These are phyloP conservation scores for Dactylis glomerata DNA, from an alignment of 176 grass and related monocot species.

Conservation along the genomic window DNA sequence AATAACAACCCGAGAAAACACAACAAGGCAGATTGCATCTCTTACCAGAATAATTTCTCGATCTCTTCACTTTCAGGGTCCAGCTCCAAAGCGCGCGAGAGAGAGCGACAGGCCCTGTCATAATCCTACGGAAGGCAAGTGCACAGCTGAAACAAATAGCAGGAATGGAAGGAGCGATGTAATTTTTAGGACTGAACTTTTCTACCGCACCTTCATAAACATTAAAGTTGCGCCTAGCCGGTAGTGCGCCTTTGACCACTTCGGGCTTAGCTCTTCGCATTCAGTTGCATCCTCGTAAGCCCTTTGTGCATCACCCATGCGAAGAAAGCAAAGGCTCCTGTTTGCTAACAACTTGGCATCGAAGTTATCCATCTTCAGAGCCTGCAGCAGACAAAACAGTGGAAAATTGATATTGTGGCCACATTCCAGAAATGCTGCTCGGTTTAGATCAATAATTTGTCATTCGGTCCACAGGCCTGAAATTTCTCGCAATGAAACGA, in stretches of 20 bases:
- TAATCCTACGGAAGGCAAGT: background rate
- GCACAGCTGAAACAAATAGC: background rate
- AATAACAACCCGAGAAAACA: background rate
- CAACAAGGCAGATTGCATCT: background rate
- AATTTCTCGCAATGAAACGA: background rate
- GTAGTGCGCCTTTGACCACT: constrained; percentile 44
- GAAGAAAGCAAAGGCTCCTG: constrained; percentile 52
- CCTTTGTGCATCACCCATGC: constrained; percentile 33
- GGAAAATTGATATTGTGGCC: background rate
- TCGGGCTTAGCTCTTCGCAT: constrained; percentile 25
- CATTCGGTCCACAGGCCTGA: background rate
- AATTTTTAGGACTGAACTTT: background rate
- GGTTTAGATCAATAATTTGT: background rate
- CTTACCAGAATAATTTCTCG: constrained; percentile 1
- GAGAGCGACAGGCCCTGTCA: background rate
- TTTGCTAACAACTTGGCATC: constrained; percentile 35
- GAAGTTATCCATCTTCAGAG: constrained; percentile 29
- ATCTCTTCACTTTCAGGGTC: constrained; percentile 40
- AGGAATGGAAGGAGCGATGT: background rate
- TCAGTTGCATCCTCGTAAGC: constrained; percentile 25
- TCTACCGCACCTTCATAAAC: constrained; percentile 5
- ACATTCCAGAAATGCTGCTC: background rate
- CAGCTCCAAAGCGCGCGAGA: constrained; percentile 1
- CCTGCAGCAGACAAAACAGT: constrained; percentile 24
- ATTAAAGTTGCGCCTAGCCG: constrained; percentile 22